phyloP scores from a whole-genome alignment of 139 green algal species.

The Choricystis sp. region DNA sequence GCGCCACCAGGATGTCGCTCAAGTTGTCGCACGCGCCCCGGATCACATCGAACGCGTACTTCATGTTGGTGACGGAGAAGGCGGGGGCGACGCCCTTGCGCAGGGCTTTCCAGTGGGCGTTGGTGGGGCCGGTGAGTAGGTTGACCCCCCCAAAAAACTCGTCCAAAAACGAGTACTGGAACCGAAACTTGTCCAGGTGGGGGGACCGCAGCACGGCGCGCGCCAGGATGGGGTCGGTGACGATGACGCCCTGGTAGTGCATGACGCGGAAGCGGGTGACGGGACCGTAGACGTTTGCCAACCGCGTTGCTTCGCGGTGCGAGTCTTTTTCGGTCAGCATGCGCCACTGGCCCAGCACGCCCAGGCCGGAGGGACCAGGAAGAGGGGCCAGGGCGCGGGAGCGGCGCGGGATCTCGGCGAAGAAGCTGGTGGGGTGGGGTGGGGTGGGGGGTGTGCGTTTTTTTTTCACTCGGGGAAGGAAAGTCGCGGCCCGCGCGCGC shows the following conservation, averaged over 20 bases:
- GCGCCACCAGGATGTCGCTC: not conserved
- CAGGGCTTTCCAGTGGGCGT: not conserved
- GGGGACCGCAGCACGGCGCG: not conserved
- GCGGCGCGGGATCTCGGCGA: not conserved
- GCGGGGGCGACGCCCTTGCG: not conserved
- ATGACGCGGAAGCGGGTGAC: not conserved
- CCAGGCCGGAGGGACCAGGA: too few relatives aligned
- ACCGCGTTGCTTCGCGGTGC: not conserved
- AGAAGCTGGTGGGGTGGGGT: too few relatives aligned
- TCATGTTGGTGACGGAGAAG: not conserved
- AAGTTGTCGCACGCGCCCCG: not conserved
- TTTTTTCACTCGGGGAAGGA: too few relatives aligned
- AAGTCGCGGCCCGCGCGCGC: too few relatives aligned
- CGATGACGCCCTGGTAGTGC: not conserved
- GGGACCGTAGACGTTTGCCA: not conserved
- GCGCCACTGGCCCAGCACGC: not conserved
- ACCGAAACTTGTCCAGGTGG: not conserved
- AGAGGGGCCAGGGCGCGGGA: not conserved
- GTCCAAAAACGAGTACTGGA: not conserved
- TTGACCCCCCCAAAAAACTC: not conserved
- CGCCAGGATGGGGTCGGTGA: not conserved
- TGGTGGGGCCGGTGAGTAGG: not conserved
- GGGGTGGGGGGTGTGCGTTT: not conserved
- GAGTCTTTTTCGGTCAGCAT: not conserved
- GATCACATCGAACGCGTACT: not conserved